These are phyloP conservation scores for Ascochyta viciae-villosae DNA, from an alignment of 2,329 filamentous ascomycete genomes.

Conservation along the genomic window DNA sequence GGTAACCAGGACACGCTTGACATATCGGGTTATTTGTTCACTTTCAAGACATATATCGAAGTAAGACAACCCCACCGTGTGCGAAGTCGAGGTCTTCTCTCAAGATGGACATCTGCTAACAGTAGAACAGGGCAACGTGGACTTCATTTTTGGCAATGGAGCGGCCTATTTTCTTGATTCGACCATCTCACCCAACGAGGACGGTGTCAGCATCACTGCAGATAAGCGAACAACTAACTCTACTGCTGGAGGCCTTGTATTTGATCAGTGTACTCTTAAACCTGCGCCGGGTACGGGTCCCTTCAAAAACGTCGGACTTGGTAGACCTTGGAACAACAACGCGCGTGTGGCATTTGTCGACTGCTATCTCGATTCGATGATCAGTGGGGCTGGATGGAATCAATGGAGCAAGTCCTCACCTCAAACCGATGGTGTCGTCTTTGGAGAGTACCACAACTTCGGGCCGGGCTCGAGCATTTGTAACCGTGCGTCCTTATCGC, in stretches of 20 bases:
- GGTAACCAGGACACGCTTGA: constrained; percentile 51
- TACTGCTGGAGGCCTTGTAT: constrained; percentile 49
- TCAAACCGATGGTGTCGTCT: constrained; percentile 27
- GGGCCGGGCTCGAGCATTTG: constrained; percentile 45
- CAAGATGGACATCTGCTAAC: not conserved
- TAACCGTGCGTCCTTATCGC: constrained; percentile 46
- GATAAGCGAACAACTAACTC: constrained; percentile 51
- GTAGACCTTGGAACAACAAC: constrained; percentile 31
- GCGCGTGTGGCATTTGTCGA: constrained; percentile 28
- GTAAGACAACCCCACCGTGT: constrained; percentile 8
- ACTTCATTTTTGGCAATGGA: constrained; percentile 55
- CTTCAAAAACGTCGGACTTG: constrained; percentile 40
- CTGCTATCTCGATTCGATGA: constrained; percentile 29
- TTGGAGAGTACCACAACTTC: constrained; percentile 47
- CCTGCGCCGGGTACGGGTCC: constrained; percentile 37
- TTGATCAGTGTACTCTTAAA: constrained; percentile 46
- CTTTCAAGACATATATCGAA: constrained; percentile 51
- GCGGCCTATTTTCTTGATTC: constrained; percentile 54
- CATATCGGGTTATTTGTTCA: constrained; percentile 50
- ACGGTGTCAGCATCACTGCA: constrained; percentile 48
- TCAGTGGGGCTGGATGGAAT: constrained; percentile 29
- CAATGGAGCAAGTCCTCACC: constrained; percentile 29
- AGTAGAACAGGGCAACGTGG: constrained; percentile 38
- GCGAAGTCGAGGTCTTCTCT: not conserved
- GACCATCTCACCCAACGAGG: constrained; percentile 48